phyloP scores from a whole-genome alignment of 371 early-diverging fungal species.

The Mycotypha africana region DNA sequence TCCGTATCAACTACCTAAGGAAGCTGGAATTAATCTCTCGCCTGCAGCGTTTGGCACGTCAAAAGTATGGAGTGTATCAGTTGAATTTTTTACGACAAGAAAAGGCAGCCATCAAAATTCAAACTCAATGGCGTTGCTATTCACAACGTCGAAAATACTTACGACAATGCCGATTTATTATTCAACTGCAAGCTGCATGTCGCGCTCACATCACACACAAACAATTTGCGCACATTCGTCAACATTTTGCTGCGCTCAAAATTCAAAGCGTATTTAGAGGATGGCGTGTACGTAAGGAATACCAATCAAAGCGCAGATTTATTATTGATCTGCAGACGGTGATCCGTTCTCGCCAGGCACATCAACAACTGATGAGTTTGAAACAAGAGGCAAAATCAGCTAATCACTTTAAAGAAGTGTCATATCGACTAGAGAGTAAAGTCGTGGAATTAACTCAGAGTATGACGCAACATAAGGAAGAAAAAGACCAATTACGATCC shows the following conservation, averaged over 20 bases:
- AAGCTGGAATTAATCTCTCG: constrained; percentile 50
- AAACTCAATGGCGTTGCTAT: constrained; percentile 64
- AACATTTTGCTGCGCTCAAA: constrained; percentile 66
- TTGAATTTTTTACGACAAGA: constrained; percentile 57
- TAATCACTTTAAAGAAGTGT: constrained; percentile 86
- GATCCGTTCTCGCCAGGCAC: constrained; percentile 70
- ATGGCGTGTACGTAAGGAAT: constrained; percentile 55
- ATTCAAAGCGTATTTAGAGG: constrained; percentile 70
- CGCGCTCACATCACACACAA: constrained; percentile 56
- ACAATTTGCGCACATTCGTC: constrained; percentile 46
- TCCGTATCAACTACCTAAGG: constrained; percentile 63
- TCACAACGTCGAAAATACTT: constrained; percentile 55
- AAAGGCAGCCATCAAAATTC: constrained; percentile 73
- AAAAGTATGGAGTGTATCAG: constrained; percentile 52
- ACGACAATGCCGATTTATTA: constrained; percentile 26
- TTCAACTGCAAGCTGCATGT: constrained; percentile 39
- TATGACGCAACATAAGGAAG: constrained; percentile 66
- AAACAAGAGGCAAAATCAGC: constrained; percentile 85
- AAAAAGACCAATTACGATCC: constrained; percentile 54
- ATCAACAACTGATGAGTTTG: constrained; percentile 50
- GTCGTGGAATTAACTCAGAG: constrained; percentile 91
- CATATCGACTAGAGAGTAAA: constrained; percentile 92
- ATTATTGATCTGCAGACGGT: constrained; percentile 77
- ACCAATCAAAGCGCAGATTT: constrained; percentile 38
- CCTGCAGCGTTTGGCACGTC: constrained; percentile 62